Evolutionary conservation across 2,329 filamentous ascomycete species (phyloP).

Genomic region (Phialocephala sp.): DNA sequence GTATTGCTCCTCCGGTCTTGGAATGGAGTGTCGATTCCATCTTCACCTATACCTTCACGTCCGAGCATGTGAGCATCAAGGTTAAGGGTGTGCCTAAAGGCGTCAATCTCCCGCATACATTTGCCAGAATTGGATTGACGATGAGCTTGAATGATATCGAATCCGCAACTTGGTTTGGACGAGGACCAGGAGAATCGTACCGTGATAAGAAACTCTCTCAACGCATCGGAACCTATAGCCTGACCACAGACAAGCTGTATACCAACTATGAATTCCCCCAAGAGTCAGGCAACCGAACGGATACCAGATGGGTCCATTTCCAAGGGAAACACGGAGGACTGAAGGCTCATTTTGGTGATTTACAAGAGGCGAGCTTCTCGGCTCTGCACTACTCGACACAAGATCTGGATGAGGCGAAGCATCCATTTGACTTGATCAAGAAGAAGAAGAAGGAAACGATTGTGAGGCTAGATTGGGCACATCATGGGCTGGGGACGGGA

Average conservation of each 20-base stretch:
- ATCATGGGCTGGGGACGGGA: conserved; percentile 67
- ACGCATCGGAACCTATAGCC: conserved; percentile 58
- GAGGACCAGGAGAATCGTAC: conserved; percentile 70
- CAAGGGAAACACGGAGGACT: conserved; percentile 43
- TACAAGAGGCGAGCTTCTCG: conserved; percentile 60
- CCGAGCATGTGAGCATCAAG: conserved; percentile 55
- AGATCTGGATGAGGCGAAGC: conserved; percentile 59
- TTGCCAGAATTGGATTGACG: conserved; percentile 68
- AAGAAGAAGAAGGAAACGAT: conserved; percentile 56
- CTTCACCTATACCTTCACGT: conserved; percentile 61
- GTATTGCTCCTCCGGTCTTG: conserved; percentile 66
- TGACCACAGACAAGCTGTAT: conserved; percentile 57
- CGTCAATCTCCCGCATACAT: conserved; percentile 56
- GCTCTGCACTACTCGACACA: conserved; percentile 59
- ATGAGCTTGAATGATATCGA: conserved; percentile 49
- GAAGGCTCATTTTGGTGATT: conserved; percentile 32
- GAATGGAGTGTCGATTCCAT: conserved; percentile 61
- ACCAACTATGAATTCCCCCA: conserved; percentile 72
- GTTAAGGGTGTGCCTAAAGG: conserved; percentile 56
- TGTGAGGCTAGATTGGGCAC: conserved; percentile 63
- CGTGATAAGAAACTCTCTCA: conserved; percentile 70
- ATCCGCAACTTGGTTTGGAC: conserved; percentile 66
- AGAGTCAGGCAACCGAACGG: conserved; percentile 68
- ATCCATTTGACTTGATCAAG: conserved; percentile 64
- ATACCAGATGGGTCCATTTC: conserved; percentile 64